Percentiles rank a stretch among this genome's conserved stretches.
Conservation (phyloP, 2,329 filamentous ascomycete species). For the Monilinia vaccinii-corymbosi region DNA sequence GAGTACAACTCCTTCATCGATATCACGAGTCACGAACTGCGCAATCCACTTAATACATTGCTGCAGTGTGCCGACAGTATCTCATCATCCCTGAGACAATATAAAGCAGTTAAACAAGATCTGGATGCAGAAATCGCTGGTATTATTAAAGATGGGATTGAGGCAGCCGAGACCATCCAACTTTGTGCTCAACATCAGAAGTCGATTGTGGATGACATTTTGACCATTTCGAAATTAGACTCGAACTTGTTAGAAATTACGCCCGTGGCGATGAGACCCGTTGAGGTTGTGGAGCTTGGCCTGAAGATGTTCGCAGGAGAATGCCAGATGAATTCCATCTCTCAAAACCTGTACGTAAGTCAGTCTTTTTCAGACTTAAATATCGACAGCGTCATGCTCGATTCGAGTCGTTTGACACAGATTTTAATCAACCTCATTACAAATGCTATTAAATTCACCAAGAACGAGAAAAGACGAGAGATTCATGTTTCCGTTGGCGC, state of each 20-base stretch:
- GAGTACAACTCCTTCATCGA: conserved; percentile 71
- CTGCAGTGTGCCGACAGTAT: conserved; percentile 64
- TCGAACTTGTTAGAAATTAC: conserved; percentile 61
- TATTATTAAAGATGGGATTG: conserved; percentile 51
- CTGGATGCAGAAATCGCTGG: conserved; percentile 28
- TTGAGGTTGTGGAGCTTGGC: conserved; percentile 56
- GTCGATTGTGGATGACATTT: conserved; percentile 52
- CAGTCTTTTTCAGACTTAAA: conserved; percentile 47
- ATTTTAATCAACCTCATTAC: conserved; percentile 73
- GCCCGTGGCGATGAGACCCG: conserved; percentile 58
- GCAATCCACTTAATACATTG: conserved; percentile 58
- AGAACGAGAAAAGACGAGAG: conserved; percentile 48
- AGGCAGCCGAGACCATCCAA: conserved; percentile 67
- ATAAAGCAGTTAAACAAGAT: conserved; percentile 24
- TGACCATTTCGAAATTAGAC: conserved; percentile 63
- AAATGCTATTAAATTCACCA: conserved; percentile 77
- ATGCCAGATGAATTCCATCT: conserved; percentile 58
- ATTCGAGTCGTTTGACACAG: conserved; percentile 67
- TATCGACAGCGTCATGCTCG: conserved; percentile 58
- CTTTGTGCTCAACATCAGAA: conserved; percentile 70
- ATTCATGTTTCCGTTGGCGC: conserved; percentile 35
- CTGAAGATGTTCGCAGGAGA: conserved; percentile 74
- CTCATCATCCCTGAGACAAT: conserved; percentile 34
- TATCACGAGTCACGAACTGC: conserved; percentile 54
- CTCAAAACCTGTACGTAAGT: conserved; percentile 55